Base-by-base conservation (phyloP, 2,329 filamentous ascomycete genomes). In the Drechslera avenae region DNA sequence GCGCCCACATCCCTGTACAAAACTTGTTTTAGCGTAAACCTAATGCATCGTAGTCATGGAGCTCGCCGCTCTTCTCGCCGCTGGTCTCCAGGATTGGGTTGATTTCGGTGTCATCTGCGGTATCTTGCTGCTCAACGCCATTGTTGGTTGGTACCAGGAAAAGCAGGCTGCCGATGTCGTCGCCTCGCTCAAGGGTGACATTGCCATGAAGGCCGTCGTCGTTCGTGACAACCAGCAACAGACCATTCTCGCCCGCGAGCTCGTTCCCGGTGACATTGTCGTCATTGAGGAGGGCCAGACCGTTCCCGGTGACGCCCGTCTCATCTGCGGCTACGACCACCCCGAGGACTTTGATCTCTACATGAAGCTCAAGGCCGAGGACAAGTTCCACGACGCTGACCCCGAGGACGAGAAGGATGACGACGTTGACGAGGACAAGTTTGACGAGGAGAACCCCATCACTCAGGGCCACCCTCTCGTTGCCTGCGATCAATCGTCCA, bases 91-190 rank as follows among this genome's bases (percentile, higher is more conserved):
- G 72, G 86, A 89, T 76, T 90, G 87, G 87, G 82, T 67, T 59
- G 87, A 91, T 82, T 73, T 90, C 62, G 87, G 86, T 82, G 86
- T 91, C 73, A 90, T 90, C 72, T 83, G 86, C 65, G 87, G 83
- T 79, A 90, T 91, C 74, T 78, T 91, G 48, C 64, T 86, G 69
- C 85, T 91, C 57, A 91, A 91, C 78, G 87, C 87, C 60, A 77
- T 86, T 58, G 87, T 90, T 73, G 87, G 87, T 79, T 90, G 87
- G 84, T 90, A 90, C 74, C 87, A 90, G 74, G 87, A 90, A 76
- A 90, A 90, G 79, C 87, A 90, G 76, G 87, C 87, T 64, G 87
- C 86, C 61, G 87, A 90, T 75, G 86, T 64, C 54, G 59, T 66
- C 66, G 87, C 87, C 49, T 84, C 79, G 57, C 78, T 90, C 56